phyloP scores from a whole-genome alignment of 116 monocot species.

The Papilionanthe hybrid region DNA sequence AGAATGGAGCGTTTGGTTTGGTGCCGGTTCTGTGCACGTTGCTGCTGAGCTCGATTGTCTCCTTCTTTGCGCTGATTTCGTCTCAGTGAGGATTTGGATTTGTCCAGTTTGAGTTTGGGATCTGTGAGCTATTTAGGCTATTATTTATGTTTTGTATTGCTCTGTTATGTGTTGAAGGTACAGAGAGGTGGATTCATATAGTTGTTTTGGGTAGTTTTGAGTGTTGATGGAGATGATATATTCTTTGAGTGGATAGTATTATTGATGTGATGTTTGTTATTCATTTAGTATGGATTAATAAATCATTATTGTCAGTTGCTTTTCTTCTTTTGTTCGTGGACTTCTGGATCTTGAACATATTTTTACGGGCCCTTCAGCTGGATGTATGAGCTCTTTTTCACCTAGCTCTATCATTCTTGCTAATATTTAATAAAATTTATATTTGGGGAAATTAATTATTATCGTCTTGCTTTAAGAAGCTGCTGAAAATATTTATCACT shows the following conservation, averaged over 20 bases:
- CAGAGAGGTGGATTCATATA: neutral
- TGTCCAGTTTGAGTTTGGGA: neutral
- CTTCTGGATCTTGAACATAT: neutral
- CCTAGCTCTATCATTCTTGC: no score
- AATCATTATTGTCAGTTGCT: neutral
- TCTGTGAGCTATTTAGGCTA: neutral
- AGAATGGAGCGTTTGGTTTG: neutral
- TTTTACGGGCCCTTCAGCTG: neutral
- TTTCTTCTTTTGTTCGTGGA: neutral
- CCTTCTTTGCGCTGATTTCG: neutral
- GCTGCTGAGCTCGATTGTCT: neutral
- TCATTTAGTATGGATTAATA: constrained; percentile 1
- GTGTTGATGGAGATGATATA: neutral
- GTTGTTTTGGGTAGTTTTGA: neutral
- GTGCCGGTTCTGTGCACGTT: neutral
- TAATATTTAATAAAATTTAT: no score
- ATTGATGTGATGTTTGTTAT: neutral
- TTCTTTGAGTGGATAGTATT: neutral
- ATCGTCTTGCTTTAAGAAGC: no score
- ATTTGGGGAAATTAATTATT: no score
- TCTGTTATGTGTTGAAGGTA: neutral
- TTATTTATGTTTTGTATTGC: neutral
- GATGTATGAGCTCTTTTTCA: no score
- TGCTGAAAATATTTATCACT: no score
- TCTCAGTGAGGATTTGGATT: neutral